phyloP scores from a whole-genome alignment of 1,284 basidiomycete genomes.

The Laetiporus sulphureus region DNA sequence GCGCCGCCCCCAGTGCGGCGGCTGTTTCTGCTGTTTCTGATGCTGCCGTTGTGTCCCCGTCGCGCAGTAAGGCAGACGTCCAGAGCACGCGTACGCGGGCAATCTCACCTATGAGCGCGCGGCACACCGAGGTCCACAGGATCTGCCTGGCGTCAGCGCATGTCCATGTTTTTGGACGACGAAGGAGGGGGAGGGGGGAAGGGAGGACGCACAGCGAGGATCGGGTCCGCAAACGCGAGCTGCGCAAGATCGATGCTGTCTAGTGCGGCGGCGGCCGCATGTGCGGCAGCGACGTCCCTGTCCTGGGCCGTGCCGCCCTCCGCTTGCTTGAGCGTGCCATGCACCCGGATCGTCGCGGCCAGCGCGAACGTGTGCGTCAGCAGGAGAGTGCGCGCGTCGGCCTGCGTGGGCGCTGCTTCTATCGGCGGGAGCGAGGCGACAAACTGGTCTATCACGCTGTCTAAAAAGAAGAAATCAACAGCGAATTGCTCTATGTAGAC shows the following conservation, averaged over 20 bases:
- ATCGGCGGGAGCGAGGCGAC: conserved; percentile 15
- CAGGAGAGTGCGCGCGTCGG: conserved; percentile 15
- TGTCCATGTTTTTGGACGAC: neutral
- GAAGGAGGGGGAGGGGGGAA: neutral
- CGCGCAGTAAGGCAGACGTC: conserved; percentile 10
- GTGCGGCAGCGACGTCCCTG: conserved; percentile 18
- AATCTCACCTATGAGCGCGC: conserved; percentile 22
- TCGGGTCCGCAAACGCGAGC: conserved; percentile 18
- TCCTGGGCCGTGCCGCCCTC: conserved; percentile 13
- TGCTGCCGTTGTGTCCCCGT: conserved; percentile 7
- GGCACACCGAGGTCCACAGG: conserved; percentile 20
- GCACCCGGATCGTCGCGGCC: conserved; percentile 22
- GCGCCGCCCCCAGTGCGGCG: conserved; percentile 3
- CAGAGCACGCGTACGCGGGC: conserved; percentile 8
- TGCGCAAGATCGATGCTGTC: conserved; percentile 11
- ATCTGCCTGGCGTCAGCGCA: conserved; percentile 14
- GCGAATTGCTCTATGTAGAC: conserved; percentile 15
- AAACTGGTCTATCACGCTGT: conserved; percentile 20
- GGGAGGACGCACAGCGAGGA: conserved; percentile 19
- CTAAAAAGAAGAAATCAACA: conserved; percentile 15
- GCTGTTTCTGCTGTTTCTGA: conserved; percentile 5
- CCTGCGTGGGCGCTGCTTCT: conserved; percentile 8
- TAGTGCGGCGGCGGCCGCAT: conserved; percentile 12
- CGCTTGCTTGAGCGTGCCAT: conserved; percentile 16
- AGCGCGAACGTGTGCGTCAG: conserved; percentile 20